Percentiles rank a stretch among this genome's conserved stretches.
Evolutionary conservation across 768 basidiomycete genomes (phyloP).

Genomic region (Brasilioporus rufonigricans): DNA sequence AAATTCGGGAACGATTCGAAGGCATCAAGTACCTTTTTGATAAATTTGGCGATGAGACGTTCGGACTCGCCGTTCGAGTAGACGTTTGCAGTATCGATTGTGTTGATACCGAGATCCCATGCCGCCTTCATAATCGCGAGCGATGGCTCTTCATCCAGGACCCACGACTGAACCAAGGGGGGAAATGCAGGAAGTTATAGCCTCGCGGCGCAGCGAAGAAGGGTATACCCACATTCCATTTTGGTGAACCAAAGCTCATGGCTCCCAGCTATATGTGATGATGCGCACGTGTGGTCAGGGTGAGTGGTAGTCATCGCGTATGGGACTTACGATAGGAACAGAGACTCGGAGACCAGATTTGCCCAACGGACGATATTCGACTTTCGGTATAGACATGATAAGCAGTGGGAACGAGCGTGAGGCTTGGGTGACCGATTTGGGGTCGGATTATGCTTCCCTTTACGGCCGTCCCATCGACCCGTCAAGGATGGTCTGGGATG

Average conservation of each 20-base stretch:
- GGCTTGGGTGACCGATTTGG: neutral
- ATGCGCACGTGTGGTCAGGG: neutral
- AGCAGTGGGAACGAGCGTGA: neutral
- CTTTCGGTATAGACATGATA: constrained; percentile 10
- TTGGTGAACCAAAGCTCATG: constrained; percentile 28
- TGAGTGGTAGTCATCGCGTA: neutral
- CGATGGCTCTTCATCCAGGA: constrained; percentile 27
- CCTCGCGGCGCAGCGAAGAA: neutral
- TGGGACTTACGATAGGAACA: constrained; percentile 31
- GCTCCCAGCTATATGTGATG: constrained; percentile 24
- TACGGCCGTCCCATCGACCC: neutral
- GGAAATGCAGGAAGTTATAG: neutral
- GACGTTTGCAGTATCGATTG: constrained; percentile 38
- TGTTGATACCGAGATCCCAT: constrained; percentile 40
- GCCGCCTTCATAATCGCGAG: constrained; percentile 38
- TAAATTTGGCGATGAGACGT: constrained; percentile 36
- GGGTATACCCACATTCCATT: constrained; percentile 24
- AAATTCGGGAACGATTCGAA: neutral
- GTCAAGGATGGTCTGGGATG: neutral
- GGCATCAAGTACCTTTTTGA: constrained; percentile 29
- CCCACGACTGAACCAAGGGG: constrained; percentile 17
- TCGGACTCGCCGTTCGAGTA: constrained; percentile 37
- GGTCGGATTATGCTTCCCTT: neutral
- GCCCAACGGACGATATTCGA: constrained; percentile 26
- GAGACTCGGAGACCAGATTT: constrained; percentile 33